phyloP scores from a whole-genome alignment of 2,329 filamentous ascomycete species.

The Aspergillus terreus region DNA sequence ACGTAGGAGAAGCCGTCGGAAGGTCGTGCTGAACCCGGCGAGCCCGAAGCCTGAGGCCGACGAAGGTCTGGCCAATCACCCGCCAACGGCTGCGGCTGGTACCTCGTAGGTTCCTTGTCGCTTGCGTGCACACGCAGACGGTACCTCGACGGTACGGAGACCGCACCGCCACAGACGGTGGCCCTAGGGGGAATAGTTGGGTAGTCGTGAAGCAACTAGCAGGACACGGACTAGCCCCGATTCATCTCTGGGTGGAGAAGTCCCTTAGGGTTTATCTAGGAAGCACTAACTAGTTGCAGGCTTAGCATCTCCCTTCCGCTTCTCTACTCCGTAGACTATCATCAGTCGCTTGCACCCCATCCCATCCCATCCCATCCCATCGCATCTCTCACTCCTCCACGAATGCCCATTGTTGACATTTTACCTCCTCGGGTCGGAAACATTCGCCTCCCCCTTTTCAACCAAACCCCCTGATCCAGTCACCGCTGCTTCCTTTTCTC shows the following conservation, averaged over 20 bases:
- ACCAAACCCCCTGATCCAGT: slow-evolving; percentile 6
- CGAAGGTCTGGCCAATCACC: not conserved
- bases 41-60: not conserved
- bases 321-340: not conserved
- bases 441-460: slow-evolving; percentile 14
- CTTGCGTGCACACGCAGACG: not conserved
- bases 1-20: not conserved
- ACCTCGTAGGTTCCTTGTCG: not conserved
- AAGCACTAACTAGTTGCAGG: not conserved
- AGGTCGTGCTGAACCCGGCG: slow-evolving; percentile 5
- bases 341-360: not conserved
- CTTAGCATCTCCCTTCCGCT: not conserved
- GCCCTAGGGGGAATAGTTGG: not conserved
- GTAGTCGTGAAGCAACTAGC: not conserved
- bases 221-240: too few species aligned
- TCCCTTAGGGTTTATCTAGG: too few species aligned
- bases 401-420: slow-evolving; percentile 7
- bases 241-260: too few species aligned
- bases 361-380: not conserved
- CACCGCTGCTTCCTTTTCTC: slow-evolving; percentile 11
- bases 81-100: not conserved
- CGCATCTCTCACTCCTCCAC: not conserved
- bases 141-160: not conserved
- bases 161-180: not conserved
- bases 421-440: not conserved